Base-by-base conservation (phyloP, 129 eudicot genomes). In the Dittrichia graveolens region DNA sequence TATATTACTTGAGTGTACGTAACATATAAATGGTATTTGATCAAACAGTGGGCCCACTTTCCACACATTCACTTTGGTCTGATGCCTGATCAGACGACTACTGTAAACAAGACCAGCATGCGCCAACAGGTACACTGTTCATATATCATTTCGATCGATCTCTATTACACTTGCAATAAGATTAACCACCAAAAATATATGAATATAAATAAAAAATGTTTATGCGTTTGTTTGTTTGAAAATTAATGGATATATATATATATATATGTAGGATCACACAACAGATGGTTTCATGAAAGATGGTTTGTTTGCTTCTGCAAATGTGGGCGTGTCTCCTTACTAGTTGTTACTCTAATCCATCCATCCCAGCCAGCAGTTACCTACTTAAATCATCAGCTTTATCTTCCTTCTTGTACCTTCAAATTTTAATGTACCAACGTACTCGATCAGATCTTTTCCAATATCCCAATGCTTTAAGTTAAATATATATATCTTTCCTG, bases 11-110 rank as follows among this genome's bases (percentile, higher is more conserved):
- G 31, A 24, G 31, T 24, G 31, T 24, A 24, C 31, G 31, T 24
- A 2, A 35, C 18, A 58, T 55, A 12, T 49, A 61, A 5, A 24
- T 66, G 38, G 70, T 42, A 47, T 44, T 13, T 15, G 3, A 13
- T 66, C 31, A 24, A n/a, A 10, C 80, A 89, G 95, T 88, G 95
- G 95, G 95, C 95, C 81, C 95, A 88, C 80, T 88, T 88, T 71
- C 95, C 95, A 42, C 91, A 85, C 80, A 88, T 85, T 79, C 91
- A 85, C 77, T 88, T 85, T 81, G 89, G 91, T 42, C 83, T 85
- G 71, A 83, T 83, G 89, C 83, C 85, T 74, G 91, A 85, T 72
- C 85, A 78, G 80, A 75, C 78, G n/a, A 77, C 54, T 50, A 65
- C 71, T 31, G 84, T 76, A 57, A 88, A 80, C 82, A 85, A 81